phyloP scores from a whole-genome alignment of 2,329 filamentous ascomycete species.

The Aspergillus arachidicola region DNA sequence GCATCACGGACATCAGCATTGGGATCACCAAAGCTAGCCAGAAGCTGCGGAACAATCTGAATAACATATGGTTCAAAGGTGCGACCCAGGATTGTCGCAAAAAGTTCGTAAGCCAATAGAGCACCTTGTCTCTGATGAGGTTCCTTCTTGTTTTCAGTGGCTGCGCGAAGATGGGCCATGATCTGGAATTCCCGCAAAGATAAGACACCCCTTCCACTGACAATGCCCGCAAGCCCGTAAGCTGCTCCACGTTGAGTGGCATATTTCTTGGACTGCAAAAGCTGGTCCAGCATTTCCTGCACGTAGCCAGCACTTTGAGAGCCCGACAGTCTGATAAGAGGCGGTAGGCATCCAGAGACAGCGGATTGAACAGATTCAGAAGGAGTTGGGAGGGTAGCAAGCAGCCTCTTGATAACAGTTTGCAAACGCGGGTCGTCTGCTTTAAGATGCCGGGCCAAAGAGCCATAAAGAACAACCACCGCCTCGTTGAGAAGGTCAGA shows the following conservation, averaged over 20 bases:
- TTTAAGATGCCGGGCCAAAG: constrained; percentile 83
- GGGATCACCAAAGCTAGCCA: constrained; percentile 85
- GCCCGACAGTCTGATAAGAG: constrained; percentile 78
- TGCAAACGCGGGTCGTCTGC: constrained; percentile 85
- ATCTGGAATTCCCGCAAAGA: constrained; percentile 84
- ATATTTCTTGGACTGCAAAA: constrained; percentile 88
- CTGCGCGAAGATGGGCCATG: constrained; percentile 75
- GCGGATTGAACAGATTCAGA: constrained; percentile 97
- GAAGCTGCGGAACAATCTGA: constrained; percentile 86
- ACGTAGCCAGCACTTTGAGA: constrained; percentile 81
- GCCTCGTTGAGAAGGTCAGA: constrained; percentile 94
- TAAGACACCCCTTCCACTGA: constrained; percentile 82
- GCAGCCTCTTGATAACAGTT: constrained; percentile 80
- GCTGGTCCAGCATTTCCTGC: constrained; percentile 74
- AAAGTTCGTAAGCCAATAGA: constrained; percentile 84
- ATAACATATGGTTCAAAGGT: constrained; percentile 97
- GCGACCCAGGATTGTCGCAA: constrained; percentile 82
- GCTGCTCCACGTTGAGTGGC: constrained; percentile 90
- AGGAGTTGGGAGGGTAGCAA: constrained; percentile 87
- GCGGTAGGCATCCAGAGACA: constrained; percentile 89
- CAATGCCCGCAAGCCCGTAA: constrained; percentile 88
- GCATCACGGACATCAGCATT: constrained; percentile 89
- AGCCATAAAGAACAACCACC: constrained; percentile 95
- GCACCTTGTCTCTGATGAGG: constrained; percentile 84
- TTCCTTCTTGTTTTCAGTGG: constrained; percentile 95